Evolutionary conservation across 2,329 filamentous ascomycete species (phyloP).

Genomic region (Paecilomyces sp.): DNA sequence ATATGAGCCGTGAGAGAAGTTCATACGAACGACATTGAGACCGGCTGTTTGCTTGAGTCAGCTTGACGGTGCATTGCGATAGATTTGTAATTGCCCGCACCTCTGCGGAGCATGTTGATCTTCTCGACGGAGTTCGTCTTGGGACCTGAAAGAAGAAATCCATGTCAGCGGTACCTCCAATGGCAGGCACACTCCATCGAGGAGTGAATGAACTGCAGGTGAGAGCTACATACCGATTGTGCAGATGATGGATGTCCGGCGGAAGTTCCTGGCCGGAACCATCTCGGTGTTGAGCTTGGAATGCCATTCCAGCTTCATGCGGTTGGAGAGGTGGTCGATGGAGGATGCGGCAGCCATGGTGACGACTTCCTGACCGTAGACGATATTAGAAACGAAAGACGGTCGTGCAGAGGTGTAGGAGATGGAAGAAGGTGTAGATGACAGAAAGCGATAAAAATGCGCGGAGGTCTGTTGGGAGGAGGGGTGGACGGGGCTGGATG

Average conservation of each 20-base stretch:
- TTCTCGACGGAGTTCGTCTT: conserved; percentile 98
- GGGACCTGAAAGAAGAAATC: conserved; percentile 50
- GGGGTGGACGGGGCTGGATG: conserved; percentile 6
- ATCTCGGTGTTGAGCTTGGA: conserved; percentile 83
- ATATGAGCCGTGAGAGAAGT: conserved; percentile 93
- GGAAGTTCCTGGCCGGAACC: conserved; percentile 80
- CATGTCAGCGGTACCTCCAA: neutral
- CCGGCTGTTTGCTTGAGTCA: conserved; percentile 49
- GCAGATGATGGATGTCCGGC: conserved; percentile 96
- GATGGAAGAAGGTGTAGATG: conserved; percentile 11
- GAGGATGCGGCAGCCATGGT: conserved; percentile 25
- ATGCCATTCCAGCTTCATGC: conserved; percentile 64
- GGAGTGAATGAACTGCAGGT: neutral
- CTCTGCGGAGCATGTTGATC: conserved; percentile 84
- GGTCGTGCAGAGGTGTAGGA: neutral
- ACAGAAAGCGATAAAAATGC: conserved; percentile 12
- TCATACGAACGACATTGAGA: conserved; percentile 99
- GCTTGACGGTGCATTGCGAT: conserved; percentile 3
- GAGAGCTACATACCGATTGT: conserved; percentile 65
- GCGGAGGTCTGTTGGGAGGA: conserved; percentile 7
- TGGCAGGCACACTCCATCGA: neutral
- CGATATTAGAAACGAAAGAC: neutral
- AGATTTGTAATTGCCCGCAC: conserved; percentile 24
- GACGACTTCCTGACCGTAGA: neutral
- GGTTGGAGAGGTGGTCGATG: conserved; percentile 77